Evolutionary conservation across 2,329 filamentous ascomycete species (phyloP).

Genomic region (Dichotomopilus funicola): DNA sequence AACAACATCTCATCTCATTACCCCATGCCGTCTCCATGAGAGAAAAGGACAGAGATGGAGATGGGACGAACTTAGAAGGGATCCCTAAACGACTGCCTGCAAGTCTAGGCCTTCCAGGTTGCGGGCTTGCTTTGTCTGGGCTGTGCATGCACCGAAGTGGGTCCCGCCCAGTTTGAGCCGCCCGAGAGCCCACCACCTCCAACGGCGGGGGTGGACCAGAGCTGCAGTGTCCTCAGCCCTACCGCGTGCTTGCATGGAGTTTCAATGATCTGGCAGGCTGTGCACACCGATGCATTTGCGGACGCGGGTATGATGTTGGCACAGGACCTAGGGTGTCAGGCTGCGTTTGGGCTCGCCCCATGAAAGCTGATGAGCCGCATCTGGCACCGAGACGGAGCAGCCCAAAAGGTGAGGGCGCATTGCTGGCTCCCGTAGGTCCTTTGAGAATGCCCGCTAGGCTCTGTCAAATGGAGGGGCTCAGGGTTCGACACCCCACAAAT

Average conservation of each 20-base stretch:
- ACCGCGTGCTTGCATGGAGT: neutral
- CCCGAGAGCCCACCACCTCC: neutral
- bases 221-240: constrained; percentile 14
- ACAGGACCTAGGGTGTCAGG: too few species aligned
- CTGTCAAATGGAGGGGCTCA: too few species aligned
- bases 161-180: neutral
- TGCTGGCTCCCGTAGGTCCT: too few species aligned
- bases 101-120: too few species aligned
- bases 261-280: neutral
- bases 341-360: too few species aligned
- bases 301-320: too few species aligned
- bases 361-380: too few species aligned
- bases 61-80: constrained; percentile 2
- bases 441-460: too few species aligned
- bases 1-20: neutral
- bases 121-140: neutral
- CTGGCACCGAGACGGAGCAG: too few species aligned
- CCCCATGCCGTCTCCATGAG: neutral
- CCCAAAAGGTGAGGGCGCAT: too few species aligned
- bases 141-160: constrained; percentile 7
- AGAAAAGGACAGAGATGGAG: neutral
- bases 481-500: too few species aligned
- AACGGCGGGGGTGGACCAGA: neutral
- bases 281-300: neutral
- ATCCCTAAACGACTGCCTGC: neutral